Base-by-base conservation (phyloP, 2,329 filamentous ascomycete genomes). In the Penicillium concentricum region DNA sequence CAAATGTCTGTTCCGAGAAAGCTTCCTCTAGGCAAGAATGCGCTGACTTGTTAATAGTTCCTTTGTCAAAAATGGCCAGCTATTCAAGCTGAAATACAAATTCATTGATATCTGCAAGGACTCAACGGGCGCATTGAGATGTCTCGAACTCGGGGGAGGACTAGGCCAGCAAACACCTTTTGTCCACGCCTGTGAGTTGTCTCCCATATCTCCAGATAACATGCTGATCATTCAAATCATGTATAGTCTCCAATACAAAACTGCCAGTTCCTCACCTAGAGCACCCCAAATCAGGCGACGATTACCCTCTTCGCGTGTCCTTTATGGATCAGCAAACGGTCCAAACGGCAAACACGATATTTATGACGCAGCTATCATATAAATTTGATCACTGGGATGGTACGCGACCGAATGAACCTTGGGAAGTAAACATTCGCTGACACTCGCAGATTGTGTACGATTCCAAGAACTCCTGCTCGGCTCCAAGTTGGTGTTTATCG, bases 311-410 rank as follows among this genome's bases (percentile, higher is more conserved):
- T 5, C 70, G 74, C 26, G 66, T 78, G 9, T 76, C 74, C 2
- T 78, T 78, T 50, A 66, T 78, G 18, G 75, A 77, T 22, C 72
- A 76, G 28, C 75, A 78, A 57, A 77, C 73, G n/a, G 67, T 78
- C 0, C 75, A 77, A 39, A 71, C 71, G 5, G 71, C 65, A 3
- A 62, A 70, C 20, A 72, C 71, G 1, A 63, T 76, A 10, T 78
- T 78, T 50, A 70, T 67, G 50, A 74, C 74, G 7, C 73, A 77
- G 52, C 61, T 77, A 20, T 71, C 72, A 13, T 78, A 77, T 58
- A 73, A 67, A n/a, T 78, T 78, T 53, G 75, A 77, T 34, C 69
- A 72, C 20, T 76, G 73, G 73, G 62, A 69, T 49, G 74, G 74
- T 76, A 63, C 30, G 67, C 37, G 28, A 51, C 55, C 57, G 47